Evolutionary conservation across 345 rosid species (phyloP).

Genomic region (Salix purpurea): DNA sequence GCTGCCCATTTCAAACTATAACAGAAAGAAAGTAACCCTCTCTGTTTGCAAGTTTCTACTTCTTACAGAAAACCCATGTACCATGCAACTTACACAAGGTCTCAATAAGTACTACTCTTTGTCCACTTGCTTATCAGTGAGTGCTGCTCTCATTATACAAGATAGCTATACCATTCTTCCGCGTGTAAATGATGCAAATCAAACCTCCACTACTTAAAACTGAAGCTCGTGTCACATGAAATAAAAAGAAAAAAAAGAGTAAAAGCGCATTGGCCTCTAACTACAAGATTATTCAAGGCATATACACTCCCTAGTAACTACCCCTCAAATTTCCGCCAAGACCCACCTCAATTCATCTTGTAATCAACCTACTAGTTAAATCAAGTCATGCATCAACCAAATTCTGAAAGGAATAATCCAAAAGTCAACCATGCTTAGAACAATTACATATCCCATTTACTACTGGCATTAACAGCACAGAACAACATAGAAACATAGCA

Average conservation of each 20-base stretch:
- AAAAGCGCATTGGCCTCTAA: not conserved
- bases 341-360: not conserved
- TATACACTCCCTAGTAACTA: not conserved
- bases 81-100: not conserved
- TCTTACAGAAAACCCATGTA: not conserved
- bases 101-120: not conserved
- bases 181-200: not conserved
- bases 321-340: not conserved
- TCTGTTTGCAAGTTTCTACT: not conserved
- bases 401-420: not conserved
- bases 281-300: not conserved
- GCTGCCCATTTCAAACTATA: not conserved
- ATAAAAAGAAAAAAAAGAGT: too few relatives aligned
- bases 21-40: not conserved
- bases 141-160: not conserved
- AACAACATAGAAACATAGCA: too few relatives aligned
- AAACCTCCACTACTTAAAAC: not conserved
- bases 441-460: not conserved
- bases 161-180: not conserved
- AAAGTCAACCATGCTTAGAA: not conserved
- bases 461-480: not conserved
- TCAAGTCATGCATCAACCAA: not conserved
- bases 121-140: not conserved
- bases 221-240: not conserved
- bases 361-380: not conserved